These are phyloP conservation scores for Solioccasus polychromus DNA, from an alignment of 768 basidiomycete genomes.

Conservation along the genomic window DNA sequence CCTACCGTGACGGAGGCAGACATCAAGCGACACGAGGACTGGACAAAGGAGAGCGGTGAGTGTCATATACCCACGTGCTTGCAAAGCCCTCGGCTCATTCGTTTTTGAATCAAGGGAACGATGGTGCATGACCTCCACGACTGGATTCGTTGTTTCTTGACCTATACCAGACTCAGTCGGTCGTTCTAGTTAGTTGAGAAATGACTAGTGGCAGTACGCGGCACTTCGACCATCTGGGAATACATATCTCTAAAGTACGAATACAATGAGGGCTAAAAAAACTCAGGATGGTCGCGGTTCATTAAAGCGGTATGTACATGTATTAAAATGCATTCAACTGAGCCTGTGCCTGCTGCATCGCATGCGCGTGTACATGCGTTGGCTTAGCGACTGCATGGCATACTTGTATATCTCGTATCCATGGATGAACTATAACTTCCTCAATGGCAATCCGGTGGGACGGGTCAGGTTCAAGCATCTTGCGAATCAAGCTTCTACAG, in stretches of 20 bases:
- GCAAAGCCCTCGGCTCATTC: neutral
- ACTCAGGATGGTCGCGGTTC: too few species aligned
- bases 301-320: too few species aligned
- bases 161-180: slow-evolving; percentile 23
- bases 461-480: slow-evolving; percentile 96
- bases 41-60: slow-evolving; percentile 83
- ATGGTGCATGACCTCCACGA: slow-evolving; percentile 26
- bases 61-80: neutral
- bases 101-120: slow-evolving; percentile 22
- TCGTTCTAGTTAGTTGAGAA: slow-evolving; percentile 10
- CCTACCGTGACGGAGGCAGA: slow-evolving; percentile 90
- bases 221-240: neutral
- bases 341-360: slow-evolving; percentile 54
- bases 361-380: slow-evolving; percentile 69
- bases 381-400: slow-evolving; percentile 67
- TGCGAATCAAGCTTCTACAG: slow-evolving; percentile 78
- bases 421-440: slow-evolving; percentile 72
- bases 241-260: slow-evolving; percentile 16
- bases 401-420: slow-evolving; percentile 80
- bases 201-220: too few species aligned
- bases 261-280: slow-evolving; percentile 4
- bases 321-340: slow-evolving; percentile 31
- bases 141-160: slow-evolving; percentile 1
- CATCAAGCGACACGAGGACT: slow-evolving; percentile 78
- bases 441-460: slow-evolving; percentile 74